phyloP scores from a whole-genome alignment of 2,329 filamentous ascomycete genomes.

The Colletotrichum viniferum region DNA sequence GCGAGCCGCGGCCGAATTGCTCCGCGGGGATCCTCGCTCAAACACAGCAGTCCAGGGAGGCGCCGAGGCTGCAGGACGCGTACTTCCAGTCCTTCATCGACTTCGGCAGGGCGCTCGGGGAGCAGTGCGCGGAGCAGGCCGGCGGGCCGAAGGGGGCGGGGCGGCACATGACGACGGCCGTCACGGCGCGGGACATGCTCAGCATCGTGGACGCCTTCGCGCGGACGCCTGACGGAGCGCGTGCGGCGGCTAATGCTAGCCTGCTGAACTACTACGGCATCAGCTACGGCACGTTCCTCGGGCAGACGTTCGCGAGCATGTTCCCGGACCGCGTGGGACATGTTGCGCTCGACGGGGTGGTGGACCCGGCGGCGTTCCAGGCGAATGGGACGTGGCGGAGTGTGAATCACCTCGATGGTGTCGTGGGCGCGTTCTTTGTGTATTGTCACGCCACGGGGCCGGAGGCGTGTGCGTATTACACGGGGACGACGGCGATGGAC shows the following conservation, averaged over 20 bases:
- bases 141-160: constrained; percentile 10
- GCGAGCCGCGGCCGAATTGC: constrained; percentile 42
- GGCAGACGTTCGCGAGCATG: constrained; percentile 43
- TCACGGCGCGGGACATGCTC: constrained; percentile 47
- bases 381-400: constrained; percentile 39
- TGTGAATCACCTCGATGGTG: constrained; percentile 46
- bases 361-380: constrained; percentile 41
- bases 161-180: constrained; percentile 37
- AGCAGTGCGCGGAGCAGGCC: not conserved
- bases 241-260: constrained; percentile 15
- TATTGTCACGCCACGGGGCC: constrained; percentile 46
- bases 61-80: not conserved
- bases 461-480: constrained; percentile 40
- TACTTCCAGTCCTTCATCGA: not conserved
- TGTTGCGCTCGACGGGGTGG: constrained; percentile 50
- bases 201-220: constrained; percentile 40
- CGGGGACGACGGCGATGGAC: constrained; percentile 32
- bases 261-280: constrained; percentile 48
- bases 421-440: constrained; percentile 45
- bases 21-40: constrained; percentile 21
- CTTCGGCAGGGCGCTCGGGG: not conserved
- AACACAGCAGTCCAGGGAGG: not conserved
- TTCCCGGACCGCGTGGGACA: constrained; percentile 39
- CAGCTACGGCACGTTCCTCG: constrained; percentile 51
- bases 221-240: constrained; percentile 5